A percentile compares a stretch with the other conserved stretches of the same genome.
Conservation (phyloP, 2,329 filamentous ascomycete species). For the Xylaria digitata region DNA sequence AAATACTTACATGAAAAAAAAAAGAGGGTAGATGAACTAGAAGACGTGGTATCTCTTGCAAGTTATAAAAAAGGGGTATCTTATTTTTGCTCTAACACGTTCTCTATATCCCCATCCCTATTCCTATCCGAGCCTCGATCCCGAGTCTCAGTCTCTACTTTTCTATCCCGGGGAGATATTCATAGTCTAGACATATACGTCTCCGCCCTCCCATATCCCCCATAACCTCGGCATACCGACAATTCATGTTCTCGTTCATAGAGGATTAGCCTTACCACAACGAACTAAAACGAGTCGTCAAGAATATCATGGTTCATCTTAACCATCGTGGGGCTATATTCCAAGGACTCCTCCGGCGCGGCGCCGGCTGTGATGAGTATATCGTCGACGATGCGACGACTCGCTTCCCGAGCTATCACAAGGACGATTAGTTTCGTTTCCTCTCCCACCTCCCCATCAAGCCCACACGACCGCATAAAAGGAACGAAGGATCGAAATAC, state of each 20-base stretch:
- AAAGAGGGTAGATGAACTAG: not conserved
- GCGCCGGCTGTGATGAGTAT: conserved; percentile 80
- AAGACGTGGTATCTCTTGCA: not conserved
- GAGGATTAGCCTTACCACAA: no score
- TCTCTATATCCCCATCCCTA: not conserved
- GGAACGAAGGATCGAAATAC: conserved; percentile 42
- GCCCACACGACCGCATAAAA: not conserved
- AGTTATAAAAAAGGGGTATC: conserved; percentile 17
- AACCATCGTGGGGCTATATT: conserved; percentile 73
- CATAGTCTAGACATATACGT: no score
- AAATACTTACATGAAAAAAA: no score
- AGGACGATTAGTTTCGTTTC: no score
- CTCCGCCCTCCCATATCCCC: no score
- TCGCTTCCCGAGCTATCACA: conserved; percentile 78
- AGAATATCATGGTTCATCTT: conserved; percentile 72
- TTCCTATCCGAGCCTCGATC: not conserved
- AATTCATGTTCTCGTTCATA: no score
- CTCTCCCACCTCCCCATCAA: conserved; percentile 15
- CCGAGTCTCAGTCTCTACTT: not conserved
- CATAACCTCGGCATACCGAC: no score
- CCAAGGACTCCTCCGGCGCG: conserved; percentile 64
- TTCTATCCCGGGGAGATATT: no score
- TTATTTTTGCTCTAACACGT: conserved; percentile 1
- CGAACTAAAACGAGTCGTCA: conserved; percentile 68
- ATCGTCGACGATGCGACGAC: conserved; percentile 83